Evolutionary conservation across 352 stramenopile genomes (phyloP).

Genomic region (Pythium aphanidermatum): DNA sequence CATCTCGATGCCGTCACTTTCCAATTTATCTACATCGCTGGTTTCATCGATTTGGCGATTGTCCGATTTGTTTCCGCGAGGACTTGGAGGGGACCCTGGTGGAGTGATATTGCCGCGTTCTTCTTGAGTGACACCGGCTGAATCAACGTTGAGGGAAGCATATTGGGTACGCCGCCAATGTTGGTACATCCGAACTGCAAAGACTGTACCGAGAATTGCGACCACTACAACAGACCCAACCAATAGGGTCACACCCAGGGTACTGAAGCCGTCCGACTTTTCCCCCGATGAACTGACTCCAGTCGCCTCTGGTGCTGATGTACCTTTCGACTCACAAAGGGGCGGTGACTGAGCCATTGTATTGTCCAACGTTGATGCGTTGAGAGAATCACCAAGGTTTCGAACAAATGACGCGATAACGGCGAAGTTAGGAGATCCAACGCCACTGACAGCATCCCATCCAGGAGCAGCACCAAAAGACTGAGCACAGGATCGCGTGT

Average conservation of each 20-base stretch:
- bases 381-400: constrained; percentile 45
- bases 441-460: constrained; percentile 86
- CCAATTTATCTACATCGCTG: constrained; percentile 5
- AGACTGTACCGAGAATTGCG: constrained; percentile 4
- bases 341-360: too few species aligned
- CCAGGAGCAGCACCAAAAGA: constrained; percentile 79
- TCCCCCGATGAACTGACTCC: too few species aligned
- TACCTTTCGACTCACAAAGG: background rate
- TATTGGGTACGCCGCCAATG: constrained; percentile 11
- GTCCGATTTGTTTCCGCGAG: constrained; percentile 12
- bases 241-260: background rate
- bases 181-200: constrained; percentile 4
- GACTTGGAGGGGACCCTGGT: constrained; percentile 11
- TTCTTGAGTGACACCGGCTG: background rate
- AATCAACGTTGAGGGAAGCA: constrained; percentile 14
- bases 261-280: background rate
- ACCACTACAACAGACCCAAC: constrained; percentile 6
- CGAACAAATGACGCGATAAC: constrained; percentile 53
- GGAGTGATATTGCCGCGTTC: constrained; percentile 14
- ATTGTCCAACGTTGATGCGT: constrained; percentile 20
- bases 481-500: constrained; percentile 41
- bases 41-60: constrained; percentile 5
- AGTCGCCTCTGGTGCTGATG: too few species aligned
- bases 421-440: constrained; percentile 81
- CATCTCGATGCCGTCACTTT: constrained; percentile 12